Conservation (phyloP, 192 early-diverging fungal genomes). For the Pilobolus umbonatus region DNA sequence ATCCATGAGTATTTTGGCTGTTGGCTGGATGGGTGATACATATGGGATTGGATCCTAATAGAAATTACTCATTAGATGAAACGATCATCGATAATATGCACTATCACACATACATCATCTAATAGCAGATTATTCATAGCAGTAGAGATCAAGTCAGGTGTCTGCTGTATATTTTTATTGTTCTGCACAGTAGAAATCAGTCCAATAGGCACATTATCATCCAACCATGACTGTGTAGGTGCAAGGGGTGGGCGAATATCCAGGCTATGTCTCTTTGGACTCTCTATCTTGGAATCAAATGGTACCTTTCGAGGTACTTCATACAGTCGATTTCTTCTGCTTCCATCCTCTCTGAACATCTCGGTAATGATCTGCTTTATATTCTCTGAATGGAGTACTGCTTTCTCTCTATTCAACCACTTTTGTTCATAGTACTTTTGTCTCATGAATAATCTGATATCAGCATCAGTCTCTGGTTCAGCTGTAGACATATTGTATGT, state of each 20-base stretch:
- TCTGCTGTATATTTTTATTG: neutral
- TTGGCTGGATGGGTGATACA: neutral
- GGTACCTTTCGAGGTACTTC: neutral
- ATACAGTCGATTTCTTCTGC: too few species aligned
- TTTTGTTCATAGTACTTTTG: constrained; percentile 35
- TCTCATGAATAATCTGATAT: constrained; percentile 33
- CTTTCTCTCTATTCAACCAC: constrained; percentile 21
- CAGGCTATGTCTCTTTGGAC: neutral
- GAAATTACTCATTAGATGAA: too few species aligned
- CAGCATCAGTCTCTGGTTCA: constrained; percentile 25
- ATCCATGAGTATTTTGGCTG: neutral
- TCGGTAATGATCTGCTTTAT: constrained; percentile 2
- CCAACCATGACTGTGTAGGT: constrained; percentile 2
- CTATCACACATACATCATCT: neutral
- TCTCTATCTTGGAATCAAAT: neutral
- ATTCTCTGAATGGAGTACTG: constrained; percentile 6
- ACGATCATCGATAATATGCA: neutral
- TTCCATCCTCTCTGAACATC: constrained; percentile 13
- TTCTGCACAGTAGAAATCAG: constrained; percentile 3
- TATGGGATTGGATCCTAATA: too few species aligned
- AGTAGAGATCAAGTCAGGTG: too few species aligned
- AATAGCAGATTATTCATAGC: constrained; percentile 2
- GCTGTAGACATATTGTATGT: constrained; percentile 6
- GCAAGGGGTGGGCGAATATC: neutral
- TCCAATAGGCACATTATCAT: constrained; percentile 17